Conservation (phyloP, 2,329 filamentous ascomycete genomes). For the Hymenoscyphus occultus region DNA sequence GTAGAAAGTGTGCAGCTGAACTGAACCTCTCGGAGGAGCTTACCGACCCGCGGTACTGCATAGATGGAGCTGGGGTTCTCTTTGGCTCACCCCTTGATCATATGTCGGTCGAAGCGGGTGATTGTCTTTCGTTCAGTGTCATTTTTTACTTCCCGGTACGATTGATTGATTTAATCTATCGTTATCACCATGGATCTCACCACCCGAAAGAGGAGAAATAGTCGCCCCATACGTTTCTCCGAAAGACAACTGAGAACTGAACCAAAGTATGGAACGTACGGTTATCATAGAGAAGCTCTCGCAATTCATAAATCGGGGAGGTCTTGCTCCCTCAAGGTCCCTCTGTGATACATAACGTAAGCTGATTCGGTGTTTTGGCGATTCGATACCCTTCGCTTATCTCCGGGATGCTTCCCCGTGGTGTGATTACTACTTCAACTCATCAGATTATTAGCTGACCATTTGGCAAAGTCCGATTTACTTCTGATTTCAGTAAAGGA, state of each 20-base stretch:
- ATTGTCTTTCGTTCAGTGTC: not conserved
- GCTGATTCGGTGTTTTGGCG: not conserved
- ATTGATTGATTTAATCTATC: slow-evolving; percentile 11
- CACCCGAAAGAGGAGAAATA: not conserved
- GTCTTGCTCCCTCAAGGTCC: not conserved
- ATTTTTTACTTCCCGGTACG: slow-evolving; percentile 4
- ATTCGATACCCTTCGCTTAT: not conserved
- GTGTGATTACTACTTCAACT: not conserved
- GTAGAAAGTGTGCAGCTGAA: not conserved
- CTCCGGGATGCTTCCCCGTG: not conserved
- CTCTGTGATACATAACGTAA: slow-evolving; percentile 1
- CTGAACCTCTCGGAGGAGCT: slow-evolving; percentile 3
- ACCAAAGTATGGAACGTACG: not conserved
- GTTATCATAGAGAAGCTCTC: not conserved
- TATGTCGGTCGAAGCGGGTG: not conserved
- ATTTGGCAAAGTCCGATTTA: not conserved
- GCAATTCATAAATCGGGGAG: not conserved
- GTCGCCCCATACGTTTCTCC: not conserved
- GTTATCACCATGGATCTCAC: not conserved
- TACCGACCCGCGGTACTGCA: slow-evolving; percentile 7
- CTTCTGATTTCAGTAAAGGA: not conserved
- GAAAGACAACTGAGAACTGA: not conserved
- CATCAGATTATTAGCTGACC: not conserved
- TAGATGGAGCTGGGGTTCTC: slow-evolving; percentile 10
- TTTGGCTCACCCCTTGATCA: slow-evolving; percentile 1